These are phyloP conservation scores for Tardiomyces depauwii DNA, from an alignment of 1,139 yeast genomes.

Conservation along the genomic window DNA sequence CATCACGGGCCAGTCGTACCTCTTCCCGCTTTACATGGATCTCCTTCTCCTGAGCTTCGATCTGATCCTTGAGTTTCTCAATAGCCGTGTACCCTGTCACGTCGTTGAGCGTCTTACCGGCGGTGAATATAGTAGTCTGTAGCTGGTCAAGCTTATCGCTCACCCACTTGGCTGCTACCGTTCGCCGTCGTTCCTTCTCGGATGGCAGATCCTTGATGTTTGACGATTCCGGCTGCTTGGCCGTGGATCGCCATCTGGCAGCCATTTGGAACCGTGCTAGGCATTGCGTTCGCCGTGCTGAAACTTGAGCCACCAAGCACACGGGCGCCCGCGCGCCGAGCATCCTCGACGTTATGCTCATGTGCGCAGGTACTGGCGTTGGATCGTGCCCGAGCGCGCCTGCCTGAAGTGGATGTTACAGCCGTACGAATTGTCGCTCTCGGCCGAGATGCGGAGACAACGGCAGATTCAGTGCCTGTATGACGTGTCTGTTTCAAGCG, in stretches of 20 bases:
- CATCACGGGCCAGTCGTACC: conserved; percentile 40
- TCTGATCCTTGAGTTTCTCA: conserved; percentile 48
- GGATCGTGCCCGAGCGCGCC: too few species aligned
- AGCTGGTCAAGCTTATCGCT: conserved; percentile 49
- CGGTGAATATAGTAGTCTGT: conserved; percentile 55
- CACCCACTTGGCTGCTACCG: conserved; percentile 44
- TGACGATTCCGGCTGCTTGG: neutral
- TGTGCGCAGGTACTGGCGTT: too few species aligned
- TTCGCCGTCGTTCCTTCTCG: conserved; percentile 30
- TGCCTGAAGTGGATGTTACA: too few species aligned
- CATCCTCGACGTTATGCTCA: too few species aligned
- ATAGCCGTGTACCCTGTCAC: conserved; percentile 86
- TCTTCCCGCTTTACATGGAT: conserved; percentile 38
- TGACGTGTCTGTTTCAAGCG: too few species aligned
- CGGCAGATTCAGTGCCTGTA: too few species aligned
- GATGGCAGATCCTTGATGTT: conserved; percentile 30
- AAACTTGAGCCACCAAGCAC: neutral
- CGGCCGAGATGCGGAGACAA: too few species aligned
- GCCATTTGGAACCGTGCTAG: neutral
- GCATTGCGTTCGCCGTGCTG: neutral
- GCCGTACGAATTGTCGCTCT: too few species aligned
- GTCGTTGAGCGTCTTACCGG: conserved; percentile 71
- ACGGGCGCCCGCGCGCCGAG: too few species aligned
- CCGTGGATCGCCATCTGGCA: neutral
- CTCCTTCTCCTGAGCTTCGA: conserved; percentile 39